These are phyloP conservation scores for Fusarium sambucinum DNA, from an alignment of 2,329 filamentous ascomycete genomes.

Conservation along the genomic window DNA sequence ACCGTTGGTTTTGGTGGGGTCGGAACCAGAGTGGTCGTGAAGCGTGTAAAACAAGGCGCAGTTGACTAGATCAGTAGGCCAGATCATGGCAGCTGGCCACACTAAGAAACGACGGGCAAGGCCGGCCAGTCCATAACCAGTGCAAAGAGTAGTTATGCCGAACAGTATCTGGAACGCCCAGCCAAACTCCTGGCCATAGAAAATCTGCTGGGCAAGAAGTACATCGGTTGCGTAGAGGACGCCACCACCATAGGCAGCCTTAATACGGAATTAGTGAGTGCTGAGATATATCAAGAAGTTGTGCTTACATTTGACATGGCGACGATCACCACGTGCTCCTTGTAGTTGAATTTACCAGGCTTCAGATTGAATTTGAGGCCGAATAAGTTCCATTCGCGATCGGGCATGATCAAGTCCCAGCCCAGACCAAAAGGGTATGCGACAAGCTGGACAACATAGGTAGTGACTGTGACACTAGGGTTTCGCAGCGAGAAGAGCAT, in stretches of 20 bases:
- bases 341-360: conserved; percentile 70
- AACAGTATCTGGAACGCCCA: conserved; percentile 67
- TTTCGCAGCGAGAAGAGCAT: conserved; percentile 71
- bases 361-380: conserved; percentile 68
- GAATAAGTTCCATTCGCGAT: conserved; percentile 63
- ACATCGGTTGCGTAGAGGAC: conserved; percentile 68
- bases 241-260: conserved; percentile 69
- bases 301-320: conserved; percentile 72
- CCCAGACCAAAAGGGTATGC: conserved; percentile 69
- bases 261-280: conserved; percentile 33
- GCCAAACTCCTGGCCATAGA: conserved; percentile 68
- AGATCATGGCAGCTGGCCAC: conserved; percentile 68
- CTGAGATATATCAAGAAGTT: neutral
- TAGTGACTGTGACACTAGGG: conserved; percentile 69
- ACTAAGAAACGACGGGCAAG: conserved; percentile 66
- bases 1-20: conserved; percentile 65
- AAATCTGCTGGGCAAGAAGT: conserved; percentile 64
- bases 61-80: conserved; percentile 67
- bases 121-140: conserved; percentile 69
- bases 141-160: conserved; percentile 66
- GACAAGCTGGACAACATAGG: conserved; percentile 72
- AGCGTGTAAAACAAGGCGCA: conserved; percentile 64
- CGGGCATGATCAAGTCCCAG: conserved; percentile 68
- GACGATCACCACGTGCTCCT: conserved; percentile 72
- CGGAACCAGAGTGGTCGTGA: conserved; percentile 59